Conservation (phyloP, 306 rosid genomes). For the Alnus glutinosa region DNA sequence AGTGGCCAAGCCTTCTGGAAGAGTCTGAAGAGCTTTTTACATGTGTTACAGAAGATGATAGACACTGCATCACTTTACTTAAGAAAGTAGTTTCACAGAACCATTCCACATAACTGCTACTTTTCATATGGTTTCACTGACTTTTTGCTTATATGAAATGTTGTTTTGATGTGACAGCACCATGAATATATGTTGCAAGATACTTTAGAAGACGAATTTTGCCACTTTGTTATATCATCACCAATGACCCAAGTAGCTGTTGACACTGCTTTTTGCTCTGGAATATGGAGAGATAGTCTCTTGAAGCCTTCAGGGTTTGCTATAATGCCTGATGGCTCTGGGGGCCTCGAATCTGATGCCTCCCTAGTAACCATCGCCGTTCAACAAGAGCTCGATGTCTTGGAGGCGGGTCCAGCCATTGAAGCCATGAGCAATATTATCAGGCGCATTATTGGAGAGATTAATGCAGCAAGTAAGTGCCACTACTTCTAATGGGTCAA, state of each 20-base stretch:
- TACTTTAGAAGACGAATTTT: slow-evolving; percentile 20
- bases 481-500: background rate
- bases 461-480: slow-evolving; percentile 5
- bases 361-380: slow-evolving; percentile 25
- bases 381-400: slow-evolving; percentile 17
- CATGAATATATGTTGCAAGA: slow-evolving; percentile 27
- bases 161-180: slow-evolving; percentile 17
- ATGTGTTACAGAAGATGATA: slow-evolving; percentile 1
- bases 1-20: slow-evolving; percentile 28
- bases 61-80: slow-evolving; percentile 5
- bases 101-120: background rate
- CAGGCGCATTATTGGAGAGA: slow-evolving; percentile 3
- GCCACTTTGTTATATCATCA: slow-evolving; percentile 28
- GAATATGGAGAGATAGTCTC: background rate
- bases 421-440: slow-evolving; percentile 12
- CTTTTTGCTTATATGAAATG: background rate
- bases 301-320: slow-evolving; percentile 30
- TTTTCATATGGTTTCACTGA: background rate
- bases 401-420: slow-evolving; percentile 12
- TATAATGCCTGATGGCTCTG: slow-evolving; percentile 26
- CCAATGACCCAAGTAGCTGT: background rate
- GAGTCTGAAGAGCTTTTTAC: slow-evolving; percentile 8
- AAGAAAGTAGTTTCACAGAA: background rate
- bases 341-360: slow-evolving; percentile 16
- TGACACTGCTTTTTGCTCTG: background rate